Evolutionary conservation across 2,329 filamentous ascomycete genomes (phyloP), one percentile per base, ranked within the genome.

Genomic region (Acephala macrosclerotiorum): DNA sequence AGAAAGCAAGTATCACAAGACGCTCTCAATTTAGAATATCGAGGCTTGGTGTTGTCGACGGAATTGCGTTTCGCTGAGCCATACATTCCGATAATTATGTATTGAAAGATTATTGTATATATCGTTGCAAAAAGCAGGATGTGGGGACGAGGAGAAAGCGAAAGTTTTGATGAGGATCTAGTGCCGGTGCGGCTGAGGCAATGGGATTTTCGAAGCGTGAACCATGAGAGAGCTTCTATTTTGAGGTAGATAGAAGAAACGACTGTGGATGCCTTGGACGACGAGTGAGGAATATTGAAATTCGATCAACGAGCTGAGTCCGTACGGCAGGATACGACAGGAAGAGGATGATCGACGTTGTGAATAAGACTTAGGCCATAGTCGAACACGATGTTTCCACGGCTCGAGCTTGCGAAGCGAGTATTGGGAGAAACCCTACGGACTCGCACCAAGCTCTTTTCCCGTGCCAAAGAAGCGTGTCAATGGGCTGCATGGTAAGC

Each of bases 1-100:
- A 84, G 75, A 73, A 85, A 85, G 75, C 84, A 86, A 8, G 82
- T 82, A 67, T 86, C 84, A 72, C 84, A 86, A 20, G 84, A 85
- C 25, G 80, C 81, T 65, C 82, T 77, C 35, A 84, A 75, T 55
- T 80, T 79, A 57, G 79, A 79, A 68, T 80, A 78, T 38, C 78
- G 77, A 66, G 76, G 70, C 65, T 71, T 61, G 60, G 35, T 53
- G 22, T 42, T 26, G 25, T 66, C 64, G 16, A 53, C 49, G 26
- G 49, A 53, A 33, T 6, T 53, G 7, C 47, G 47, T 51, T 58
- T 61, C 36, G 53, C 40, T 26, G 51, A 38, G 5, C 58, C 40
- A 42, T 61, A 65, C 63, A 65, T 65, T 53, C 49, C 49, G 49
- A 18, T 14, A 20, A 53, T 53, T 53, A 53, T 33, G 49, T 26